Conservation (phyloP, 768 basidiomycete genomes). For the Polyporus arcularius region DNA sequence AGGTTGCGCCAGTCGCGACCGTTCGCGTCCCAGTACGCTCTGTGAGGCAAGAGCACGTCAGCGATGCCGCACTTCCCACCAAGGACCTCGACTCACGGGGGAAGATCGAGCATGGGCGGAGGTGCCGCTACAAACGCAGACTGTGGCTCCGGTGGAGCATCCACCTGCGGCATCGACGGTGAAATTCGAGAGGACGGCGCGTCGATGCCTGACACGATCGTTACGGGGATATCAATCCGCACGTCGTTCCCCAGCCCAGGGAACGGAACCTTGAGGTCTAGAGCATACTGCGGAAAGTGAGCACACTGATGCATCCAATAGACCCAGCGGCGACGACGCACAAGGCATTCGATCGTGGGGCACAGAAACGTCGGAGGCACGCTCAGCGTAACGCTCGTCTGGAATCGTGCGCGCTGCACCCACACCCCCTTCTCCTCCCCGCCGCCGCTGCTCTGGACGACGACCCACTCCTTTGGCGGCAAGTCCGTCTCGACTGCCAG, state of each 20-base stretch:
- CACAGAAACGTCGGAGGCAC: slow-evolving; percentile 15
- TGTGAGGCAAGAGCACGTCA: not conserved
- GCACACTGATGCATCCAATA: too few species aligned
- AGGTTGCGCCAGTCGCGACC: not conserved
- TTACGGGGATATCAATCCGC: not conserved
- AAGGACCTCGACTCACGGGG: slow-evolving; percentile 3
- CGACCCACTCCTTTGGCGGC: not conserved
- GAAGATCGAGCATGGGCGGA: not conserved
- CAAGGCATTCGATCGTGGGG: not conserved
- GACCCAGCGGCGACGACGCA: not conserved
- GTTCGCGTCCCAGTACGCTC: slow-evolving; percentile 2
- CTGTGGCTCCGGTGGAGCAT: not conserved
- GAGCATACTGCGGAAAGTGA: slow-evolving; percentile 4
- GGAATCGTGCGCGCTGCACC: slow-evolving; percentile 18
- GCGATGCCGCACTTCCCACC: not conserved
- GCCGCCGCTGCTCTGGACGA: not conserved
- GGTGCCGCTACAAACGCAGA: not conserved
- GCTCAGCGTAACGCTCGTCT: slow-evolving; percentile 10
- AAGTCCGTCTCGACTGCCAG: not conserved
- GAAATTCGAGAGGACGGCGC: not conserved
- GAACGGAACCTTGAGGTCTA: slow-evolving; percentile 15
- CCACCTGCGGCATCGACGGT: too few species aligned
- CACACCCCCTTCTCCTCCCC: slow-evolving; percentile 11
- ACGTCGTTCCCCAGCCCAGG: slow-evolving; percentile 16
- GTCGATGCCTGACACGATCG: slow-evolving; percentile 11